Percentiles rank a stretch among this genome's conserved stretches.
Conservation (phyloP, 768 basidiomycete species). For the Erythrobasidium yunnanense region DNA sequence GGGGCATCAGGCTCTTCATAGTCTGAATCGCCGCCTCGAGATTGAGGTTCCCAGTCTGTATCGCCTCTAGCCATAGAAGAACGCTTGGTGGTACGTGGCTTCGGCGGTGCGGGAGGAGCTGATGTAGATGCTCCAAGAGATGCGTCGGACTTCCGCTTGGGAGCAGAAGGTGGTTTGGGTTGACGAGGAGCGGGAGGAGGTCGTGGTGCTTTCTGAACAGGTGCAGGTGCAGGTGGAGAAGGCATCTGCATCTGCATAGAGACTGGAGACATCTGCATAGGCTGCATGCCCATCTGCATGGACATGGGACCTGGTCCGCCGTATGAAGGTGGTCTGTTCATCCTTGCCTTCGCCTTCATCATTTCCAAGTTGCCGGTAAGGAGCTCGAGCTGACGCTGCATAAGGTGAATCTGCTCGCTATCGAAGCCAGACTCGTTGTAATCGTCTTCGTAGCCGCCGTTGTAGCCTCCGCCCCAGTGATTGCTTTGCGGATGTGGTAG, state of each 20-base stretch:
- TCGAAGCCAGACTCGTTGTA: too few species aligned
- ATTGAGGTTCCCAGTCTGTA: slow-evolving; percentile 7
- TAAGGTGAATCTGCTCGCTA: slow-evolving; percentile 52
- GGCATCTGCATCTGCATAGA: slow-evolving; percentile 20
- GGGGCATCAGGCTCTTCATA: slow-evolving; percentile 32
- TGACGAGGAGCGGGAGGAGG: slow-evolving; percentile 5
- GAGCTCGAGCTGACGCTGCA: slow-evolving; percentile 71
- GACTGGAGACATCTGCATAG: slow-evolving; percentile 26
- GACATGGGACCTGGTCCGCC: slow-evolving; percentile 51
- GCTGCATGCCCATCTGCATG: slow-evolving; percentile 38
- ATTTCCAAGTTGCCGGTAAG: slow-evolving; percentile 60
- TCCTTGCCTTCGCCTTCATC: slow-evolving; percentile 54
- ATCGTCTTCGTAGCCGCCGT: not conserved
- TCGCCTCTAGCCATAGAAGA: slow-evolving; percentile 7
- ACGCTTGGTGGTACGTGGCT: slow-evolving; percentile 22
- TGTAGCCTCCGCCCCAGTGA: slow-evolving; percentile 17
- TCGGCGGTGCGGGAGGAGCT: slow-evolving; percentile 7
- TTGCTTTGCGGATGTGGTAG: slow-evolving; percentile 44
- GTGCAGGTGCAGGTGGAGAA: slow-evolving; percentile 17
- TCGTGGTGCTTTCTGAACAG: not conserved
- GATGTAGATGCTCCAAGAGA: slow-evolving; percentile 7
- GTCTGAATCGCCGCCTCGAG: slow-evolving; percentile 32
- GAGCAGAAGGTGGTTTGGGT: slow-evolving; percentile 1
- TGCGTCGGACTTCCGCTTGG: not conserved
- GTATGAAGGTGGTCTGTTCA: slow-evolving; percentile 48